A percentile compares a stretch with the other conserved stretches of the same genome.
phyloP scores from a whole-genome alignment of 1,139 yeast genomes.

The Geotrichum europaeum region DNA sequence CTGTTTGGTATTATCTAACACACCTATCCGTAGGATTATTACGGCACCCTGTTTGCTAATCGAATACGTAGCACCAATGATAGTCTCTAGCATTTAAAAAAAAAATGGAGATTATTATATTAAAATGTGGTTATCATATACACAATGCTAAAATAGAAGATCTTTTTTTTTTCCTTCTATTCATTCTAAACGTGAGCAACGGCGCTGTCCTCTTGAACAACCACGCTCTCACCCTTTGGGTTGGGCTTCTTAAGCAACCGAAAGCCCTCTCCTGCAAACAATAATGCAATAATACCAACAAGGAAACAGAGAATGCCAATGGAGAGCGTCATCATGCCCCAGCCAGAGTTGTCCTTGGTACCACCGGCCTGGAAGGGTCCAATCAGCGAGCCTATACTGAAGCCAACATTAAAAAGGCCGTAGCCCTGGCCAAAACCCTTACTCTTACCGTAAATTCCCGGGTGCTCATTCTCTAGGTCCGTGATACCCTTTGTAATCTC shows the following conservation, averaged over 20 bases:
- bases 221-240: neutral
- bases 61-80: too few relatives aligned
- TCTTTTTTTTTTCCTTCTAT: too few relatives aligned
- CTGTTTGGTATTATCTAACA: too few relatives aligned
- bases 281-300: constrained; percentile 25
- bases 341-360: constrained; percentile 26
- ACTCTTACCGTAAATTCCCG: constrained; percentile 33
- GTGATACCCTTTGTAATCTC: constrained; percentile 31
- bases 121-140: too few relatives aligned
- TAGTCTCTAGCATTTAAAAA: too few relatives aligned
- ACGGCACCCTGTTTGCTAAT: too few relatives aligned
- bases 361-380: constrained; percentile 36
- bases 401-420: constrained; percentile 35
- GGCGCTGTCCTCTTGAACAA: neutral
- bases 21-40: too few relatives aligned
- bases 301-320: constrained; percentile 28
- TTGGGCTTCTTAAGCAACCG: constrained; percentile 4
- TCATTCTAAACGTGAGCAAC: too few relatives aligned
- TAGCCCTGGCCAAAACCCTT: constrained; percentile 36
- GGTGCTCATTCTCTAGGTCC: constrained; percentile 26
- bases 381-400: constrained; percentile 31
- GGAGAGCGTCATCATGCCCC: constrained; percentile 27
- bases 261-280: constrained; percentile 29
- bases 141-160: too few relatives aligned
- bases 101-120: too few relatives aligned